Evolutionary conservation across 192 early-diverging fungal species (phyloP), one percentile per base, ranked within the genome.

Genomic region (Tieghemiomyces parasiticus): DNA sequence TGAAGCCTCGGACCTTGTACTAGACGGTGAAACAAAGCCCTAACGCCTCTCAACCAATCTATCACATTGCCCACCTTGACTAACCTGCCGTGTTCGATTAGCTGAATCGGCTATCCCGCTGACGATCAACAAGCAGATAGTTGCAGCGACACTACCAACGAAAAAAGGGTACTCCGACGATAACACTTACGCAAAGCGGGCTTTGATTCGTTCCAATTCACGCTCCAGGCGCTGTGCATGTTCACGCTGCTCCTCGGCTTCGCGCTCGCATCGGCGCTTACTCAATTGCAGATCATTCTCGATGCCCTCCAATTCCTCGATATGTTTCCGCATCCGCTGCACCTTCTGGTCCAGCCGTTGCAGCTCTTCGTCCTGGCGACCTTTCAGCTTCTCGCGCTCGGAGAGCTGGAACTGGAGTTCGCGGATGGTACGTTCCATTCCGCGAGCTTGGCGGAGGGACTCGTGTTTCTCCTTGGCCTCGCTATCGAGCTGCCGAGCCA

Each of bases 321-420:
- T 66, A 31, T 80, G 71, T 16, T 71, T 59, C 60, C 82, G 74
- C 67, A 89, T 67, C 52, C 71, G 71, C 67, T 79, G 77, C 32
- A 82, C 34, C 64, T 84, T 84, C 48, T 84, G 77, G 33, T 87
- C 85, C 62, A 76, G 65, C 69, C 86, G 87, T 46, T 78, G 74
- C 31, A 74, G 69, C 38, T 89, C 87, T 38, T 87, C 85, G 14
- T 86, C 83, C 44, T 68, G 71, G 20, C 81, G 69, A 4, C 52
- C 54, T 72, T 85, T 82, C 33, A 73, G 63, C 69, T 89, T 90
- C 31, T 94, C 88, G 58, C 77, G 73, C 69, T 94, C 91, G 30
- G 72, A 67, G 10, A 94, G 65, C 62, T 92, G 88, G 72, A 87
- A 88, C 70, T 92, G 90, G 55, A 92, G 71, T 70, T 92, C 89